Percentiles rank a stretch among this genome's conserved stretches.
Conservation (phyloP, 352 stramenopile species). For the Globisporangium rhizosaccharum region DNA sequence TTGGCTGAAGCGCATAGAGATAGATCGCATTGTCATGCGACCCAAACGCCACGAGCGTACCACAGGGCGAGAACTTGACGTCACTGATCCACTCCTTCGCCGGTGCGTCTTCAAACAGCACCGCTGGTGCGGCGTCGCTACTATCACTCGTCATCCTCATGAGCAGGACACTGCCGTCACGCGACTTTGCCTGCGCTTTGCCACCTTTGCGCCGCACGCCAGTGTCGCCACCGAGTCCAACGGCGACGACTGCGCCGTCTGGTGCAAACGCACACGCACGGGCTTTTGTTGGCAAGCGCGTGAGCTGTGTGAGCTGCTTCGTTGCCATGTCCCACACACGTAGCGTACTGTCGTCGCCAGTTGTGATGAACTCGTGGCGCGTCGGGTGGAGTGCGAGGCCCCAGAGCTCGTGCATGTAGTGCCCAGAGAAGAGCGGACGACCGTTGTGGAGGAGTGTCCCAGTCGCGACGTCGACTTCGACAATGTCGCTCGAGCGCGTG, state of each 20-base stretch:
- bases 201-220: conserved; percentile 29
- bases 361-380: conserved; percentile 53
- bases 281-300: conserved; percentile 34
- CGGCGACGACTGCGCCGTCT: conserved; percentile 77
- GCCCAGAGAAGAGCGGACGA: conserved; percentile 48
- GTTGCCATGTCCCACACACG: conserved; percentile 80
- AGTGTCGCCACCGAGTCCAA: conserved; percentile 74
- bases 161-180: conserved; percentile 46
- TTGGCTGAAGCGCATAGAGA: conserved; percentile 37
- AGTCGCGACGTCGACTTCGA: conserved; percentile 50
- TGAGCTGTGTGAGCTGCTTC: conserved; percentile 35
- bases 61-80: conserved; percentile 65
- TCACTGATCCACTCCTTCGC: conserved; percentile 77
- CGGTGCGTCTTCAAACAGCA: conserved; percentile 52
- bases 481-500: conserved; percentile 86
- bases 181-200: conserved; percentile 22
- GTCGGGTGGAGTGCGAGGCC: conserved; percentile 73
- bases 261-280: conserved; percentile 84
- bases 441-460: conserved; percentile 30
- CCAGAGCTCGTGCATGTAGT: conserved; percentile 77
- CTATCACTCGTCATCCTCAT: conserved; percentile 9
- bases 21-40: conserved; percentile 78
- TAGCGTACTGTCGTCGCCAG: conserved; percentile 77
- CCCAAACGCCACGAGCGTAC: conserved; percentile 40
- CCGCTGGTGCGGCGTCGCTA: neutral